Percentiles rank a stretch among this genome's conserved stretches.
Evolutionary conservation across 2,329 filamentous ascomycete genomes (phyloP).

Genomic region (Xylariaceae sp.): DNA sequence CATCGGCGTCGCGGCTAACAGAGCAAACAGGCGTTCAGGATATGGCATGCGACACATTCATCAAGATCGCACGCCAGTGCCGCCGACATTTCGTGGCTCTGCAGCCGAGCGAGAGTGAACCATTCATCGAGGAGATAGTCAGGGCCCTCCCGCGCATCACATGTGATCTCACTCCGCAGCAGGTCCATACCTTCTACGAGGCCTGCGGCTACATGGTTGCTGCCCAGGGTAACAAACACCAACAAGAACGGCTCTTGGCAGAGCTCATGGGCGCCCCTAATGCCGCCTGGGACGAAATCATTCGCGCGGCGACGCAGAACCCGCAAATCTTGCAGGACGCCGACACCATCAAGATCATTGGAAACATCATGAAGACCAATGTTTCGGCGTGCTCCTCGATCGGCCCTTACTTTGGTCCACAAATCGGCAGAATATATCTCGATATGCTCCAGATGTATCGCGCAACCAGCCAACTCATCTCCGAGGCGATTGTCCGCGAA

Average conservation of each 20-base stretch:
- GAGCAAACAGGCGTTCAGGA: conserved; percentile 73
- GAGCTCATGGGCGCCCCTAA: conserved; percentile 95
- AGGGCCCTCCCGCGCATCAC: conserved; percentile 94
- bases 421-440: conserved; percentile 94
- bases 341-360: conserved; percentile 96
- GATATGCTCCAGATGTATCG: conserved; percentile 99
- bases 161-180: conserved; percentile 87
- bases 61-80: conserved; percentile 98
- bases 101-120: conserved; percentile 88
- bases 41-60: conserved; percentile 99
- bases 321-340: conserved; percentile 82
- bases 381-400: conserved; percentile 97
- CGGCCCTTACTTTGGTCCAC: conserved; percentile 94
- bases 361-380: conserved; percentile 99
- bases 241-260: conserved; percentile 84
- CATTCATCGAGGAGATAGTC: conserved; percentile 98
- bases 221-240: conserved; percentile 89
- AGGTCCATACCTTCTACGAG: conserved; percentile 98
- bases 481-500: conserved; percentile 80
- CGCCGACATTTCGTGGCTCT: conserved; percentile 94
- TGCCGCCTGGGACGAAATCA: conserved; percentile 91
- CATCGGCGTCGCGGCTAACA: conserved; percentile 22
- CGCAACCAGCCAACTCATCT: conserved; percentile 93
- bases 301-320: conserved; percentile 77
- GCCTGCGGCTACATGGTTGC: conserved; percentile 99